Evolutionary conservation across 352 stramenopile genomes (phyloP), one percentile per base, ranked within the genome.

Genomic region (Globisporangium lucens): DNA sequence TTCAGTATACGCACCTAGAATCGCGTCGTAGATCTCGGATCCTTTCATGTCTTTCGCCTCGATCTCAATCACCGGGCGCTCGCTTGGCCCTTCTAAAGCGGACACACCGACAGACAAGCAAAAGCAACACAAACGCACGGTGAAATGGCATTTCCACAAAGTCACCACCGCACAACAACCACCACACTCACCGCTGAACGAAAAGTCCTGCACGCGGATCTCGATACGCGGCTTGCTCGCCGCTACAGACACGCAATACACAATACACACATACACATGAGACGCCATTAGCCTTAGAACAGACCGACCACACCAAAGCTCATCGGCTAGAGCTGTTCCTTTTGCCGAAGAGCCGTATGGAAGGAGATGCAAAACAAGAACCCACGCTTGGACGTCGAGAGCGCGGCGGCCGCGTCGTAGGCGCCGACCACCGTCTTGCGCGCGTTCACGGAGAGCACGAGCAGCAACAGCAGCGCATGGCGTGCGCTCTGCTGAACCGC

Each of bases 11-110:
- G 36, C 27, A 66, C 79, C 72, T 79, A 82, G 49, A 61, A 85
- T 74, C n/a, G 82, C 69, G 41, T 72, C 75, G 57, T 79, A 80
- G 68, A 88, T 75, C 52, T 88, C 79, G 0, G 79, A 75, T 43
- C 77, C 82, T 57, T 63, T 71, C 61, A 88, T 81, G 63, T 88
- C 79, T 63, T 77, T 80, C 27, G 77, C 75, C 13, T 84, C 72
- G 10, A 88, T 73, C 58, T 85, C 73, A 46, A 88, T 78, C 24
- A 81, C 66, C 56, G 72, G 74, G 10, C 67, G 77, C 61, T 88
- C 74, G 9, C 60, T 73, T 1, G 70, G 68, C 30, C 71, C 77
- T 61, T 87, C 79, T 87, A 71, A 61, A 70, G 53, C 72, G 70
- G 36, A 61, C 7, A 36, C 55, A 59, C 10, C 13, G 27, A 53